These are phyloP conservation scores for Otatea glauca DNA, from an alignment of 176 grass and related monocot genomes.

Conservation along the genomic window DNA sequence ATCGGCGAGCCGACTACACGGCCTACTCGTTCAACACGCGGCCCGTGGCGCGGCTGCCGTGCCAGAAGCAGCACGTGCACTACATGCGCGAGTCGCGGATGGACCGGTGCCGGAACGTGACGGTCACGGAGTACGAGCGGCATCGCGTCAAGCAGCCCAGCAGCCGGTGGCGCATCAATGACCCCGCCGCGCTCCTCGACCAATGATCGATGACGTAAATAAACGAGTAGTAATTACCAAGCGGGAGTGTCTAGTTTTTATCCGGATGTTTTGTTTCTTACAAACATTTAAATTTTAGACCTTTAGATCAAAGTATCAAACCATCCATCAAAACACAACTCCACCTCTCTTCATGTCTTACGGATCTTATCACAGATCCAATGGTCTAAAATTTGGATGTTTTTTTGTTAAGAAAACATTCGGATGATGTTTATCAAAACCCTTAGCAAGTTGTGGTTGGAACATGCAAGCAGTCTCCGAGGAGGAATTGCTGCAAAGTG, in stretches of 20 bases:
- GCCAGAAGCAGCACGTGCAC: conserved; percentile 75
- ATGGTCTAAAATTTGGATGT: too few species aligned
- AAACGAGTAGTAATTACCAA: too few species aligned
- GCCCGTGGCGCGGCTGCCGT: conserved; percentile 68
- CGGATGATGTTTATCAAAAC: too few species aligned
- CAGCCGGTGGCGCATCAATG: conserved; percentile 78
- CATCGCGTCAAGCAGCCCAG: conserved; percentile 22
- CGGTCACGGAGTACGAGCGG: conserved; percentile 79
- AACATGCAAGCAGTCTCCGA: conserved; percentile 64
- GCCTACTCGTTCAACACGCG: conserved; percentile 86
- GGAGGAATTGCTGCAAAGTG: conserved; percentile 95
- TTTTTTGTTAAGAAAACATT: too few species aligned
- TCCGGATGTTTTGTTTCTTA: too few species aligned
- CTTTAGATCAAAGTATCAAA: too few species aligned
- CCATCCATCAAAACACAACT: too few species aligned
- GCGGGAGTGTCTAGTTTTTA: too few species aligned
- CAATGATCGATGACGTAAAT: not conserved
- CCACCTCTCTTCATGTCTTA: too few species aligned
- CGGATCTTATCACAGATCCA: too few species aligned
- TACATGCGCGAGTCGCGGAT: conserved; percentile 66
- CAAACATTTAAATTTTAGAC: too few species aligned
- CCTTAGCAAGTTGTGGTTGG: not conserved
- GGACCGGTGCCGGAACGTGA: conserved; percentile 60
- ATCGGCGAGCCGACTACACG: conserved; percentile 68
- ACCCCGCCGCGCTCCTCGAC: conserved; percentile 68